Conservation (phyloP, 106 monocot genomes). For the Hemerocallis citrina region DNA sequence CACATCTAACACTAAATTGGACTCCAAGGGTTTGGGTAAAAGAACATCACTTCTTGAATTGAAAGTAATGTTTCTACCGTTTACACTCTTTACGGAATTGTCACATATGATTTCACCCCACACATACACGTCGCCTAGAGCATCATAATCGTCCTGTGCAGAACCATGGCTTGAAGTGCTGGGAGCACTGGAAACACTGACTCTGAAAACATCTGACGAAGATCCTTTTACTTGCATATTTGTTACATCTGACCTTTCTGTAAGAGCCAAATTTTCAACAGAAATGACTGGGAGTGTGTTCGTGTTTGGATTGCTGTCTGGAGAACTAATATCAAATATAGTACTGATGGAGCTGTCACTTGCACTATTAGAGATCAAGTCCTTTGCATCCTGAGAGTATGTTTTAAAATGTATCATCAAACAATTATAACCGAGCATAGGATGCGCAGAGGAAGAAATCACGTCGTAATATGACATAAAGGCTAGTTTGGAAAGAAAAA, state of each 20-base stretch:
- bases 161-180: slow-evolving; percentile 82
- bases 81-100: slow-evolving; percentile 16
- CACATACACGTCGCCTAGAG: slow-evolving; percentile 61
- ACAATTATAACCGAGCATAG: background rate
- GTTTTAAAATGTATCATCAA: background rate
- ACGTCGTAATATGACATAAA: background rate
- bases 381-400: slow-evolving; percentile 45
- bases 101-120: slow-evolving; percentile 73
- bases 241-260: slow-evolving; percentile 59
- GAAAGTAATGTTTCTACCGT: slow-evolving; percentile 24
- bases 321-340: slow-evolving; percentile 34
- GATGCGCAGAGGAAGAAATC: background rate
- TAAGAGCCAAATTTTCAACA: slow-evolving; percentile 17
- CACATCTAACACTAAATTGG: slow-evolving; percentile 79
- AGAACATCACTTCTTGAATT: slow-evolving; percentile 56
- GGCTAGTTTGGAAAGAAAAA: background rate
- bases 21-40: slow-evolving; percentile 75
- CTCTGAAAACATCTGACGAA: slow-evolving; percentile 57
- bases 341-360: slow-evolving; percentile 43
- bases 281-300: slow-evolving; percentile 12
- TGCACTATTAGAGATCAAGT: slow-evolving; percentile 48
- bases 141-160: slow-evolving; percentile 58
- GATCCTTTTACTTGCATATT: slow-evolving; percentile 60
- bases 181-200: slow-evolving; percentile 69
- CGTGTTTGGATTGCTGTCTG: slow-evolving; percentile 29